Evolutionary conservation across 352 stramenopile species (phyloP).

Genomic region (Elongisporangium prolatum): DNA sequence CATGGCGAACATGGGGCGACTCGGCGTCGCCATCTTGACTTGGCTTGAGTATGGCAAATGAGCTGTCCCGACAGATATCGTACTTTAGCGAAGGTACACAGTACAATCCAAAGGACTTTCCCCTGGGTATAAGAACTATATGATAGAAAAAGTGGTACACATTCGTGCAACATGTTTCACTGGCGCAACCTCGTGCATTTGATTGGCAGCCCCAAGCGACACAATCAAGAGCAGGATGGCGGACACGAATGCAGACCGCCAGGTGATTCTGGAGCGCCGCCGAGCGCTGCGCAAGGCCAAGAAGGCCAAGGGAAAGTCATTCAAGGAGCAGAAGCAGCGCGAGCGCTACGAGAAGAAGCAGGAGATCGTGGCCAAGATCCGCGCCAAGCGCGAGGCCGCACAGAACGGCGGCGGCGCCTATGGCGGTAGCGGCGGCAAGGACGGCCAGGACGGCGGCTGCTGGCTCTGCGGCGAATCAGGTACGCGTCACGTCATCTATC

Average conservation of each 20-base stretch:
- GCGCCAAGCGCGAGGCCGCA: constrained; percentile 59
- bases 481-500: not conserved
- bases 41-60: not conserved
- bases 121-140: not conserved
- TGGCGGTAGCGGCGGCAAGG: constrained; percentile 13
- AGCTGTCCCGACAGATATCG: not conserved
- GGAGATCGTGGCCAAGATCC: constrained; percentile 73
- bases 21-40: not conserved
- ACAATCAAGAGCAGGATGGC: not conserved
- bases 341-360: constrained; percentile 70
- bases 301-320: constrained; percentile 64
- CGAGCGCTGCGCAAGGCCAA: constrained; percentile 78
- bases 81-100: not conserved
- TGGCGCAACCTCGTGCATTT: not conserved
- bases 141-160: not conserved
- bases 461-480: constrained; percentile 63
- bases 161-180: not conserved
- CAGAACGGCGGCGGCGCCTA: constrained; percentile 23
- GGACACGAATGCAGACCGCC: constrained; percentile 25
- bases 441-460: constrained; percentile 38
- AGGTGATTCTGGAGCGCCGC: constrained; percentile 38
- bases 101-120: not conserved
- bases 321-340: constrained; percentile 61
- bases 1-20: constrained; percentile 77
- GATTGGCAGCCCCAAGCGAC: not conserved